These are phyloP conservation scores for Taphrina deformans DNA, from an alignment of 1,139 yeast genomes.

Conservation along the genomic window DNA sequence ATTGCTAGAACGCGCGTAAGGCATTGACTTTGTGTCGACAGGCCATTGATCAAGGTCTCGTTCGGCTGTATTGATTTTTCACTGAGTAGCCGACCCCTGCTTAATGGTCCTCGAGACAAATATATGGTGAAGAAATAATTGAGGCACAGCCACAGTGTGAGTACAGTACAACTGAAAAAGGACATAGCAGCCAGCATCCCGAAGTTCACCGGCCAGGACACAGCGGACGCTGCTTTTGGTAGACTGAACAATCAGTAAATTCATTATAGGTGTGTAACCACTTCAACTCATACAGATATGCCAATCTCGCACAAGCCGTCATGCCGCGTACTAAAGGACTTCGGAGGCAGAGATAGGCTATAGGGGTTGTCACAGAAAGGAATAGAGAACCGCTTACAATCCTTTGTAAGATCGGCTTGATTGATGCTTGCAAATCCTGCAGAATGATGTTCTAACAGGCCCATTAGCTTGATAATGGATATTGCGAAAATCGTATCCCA, in stretches of 20 bases:
- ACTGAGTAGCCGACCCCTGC: constrained; percentile 5
- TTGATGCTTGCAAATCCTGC: background rate
- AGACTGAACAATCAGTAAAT: background rate
- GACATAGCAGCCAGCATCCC: background rate
- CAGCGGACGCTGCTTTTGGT: constrained; percentile 3
- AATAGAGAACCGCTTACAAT: background rate
- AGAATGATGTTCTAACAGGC: background rate
- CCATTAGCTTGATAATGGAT: too few species aligned
- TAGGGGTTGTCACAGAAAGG: background rate
- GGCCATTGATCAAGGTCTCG: constrained; percentile 19
- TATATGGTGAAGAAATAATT: constrained; percentile 17
- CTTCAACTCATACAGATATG: background rate
- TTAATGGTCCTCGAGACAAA: constrained; percentile 15
- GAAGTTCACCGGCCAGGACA: constrained; percentile 17
- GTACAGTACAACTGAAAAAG: background rate
- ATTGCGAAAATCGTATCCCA: too few species aligned
- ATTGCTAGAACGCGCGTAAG: constrained; percentile 16
- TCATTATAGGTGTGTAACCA: background rate
- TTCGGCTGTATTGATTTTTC: constrained; percentile 12
- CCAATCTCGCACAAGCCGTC: background rate
- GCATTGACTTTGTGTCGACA: background rate
- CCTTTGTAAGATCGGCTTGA: background rate
- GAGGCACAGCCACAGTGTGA: constrained; percentile 11
- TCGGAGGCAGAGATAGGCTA: background rate
- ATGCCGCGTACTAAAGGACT: background rate